Evolutionary conservation across 139 green algal species (phyloP), one percentile per base, ranked within the genome.

Genomic region (Picochlorum sp.): DNA sequence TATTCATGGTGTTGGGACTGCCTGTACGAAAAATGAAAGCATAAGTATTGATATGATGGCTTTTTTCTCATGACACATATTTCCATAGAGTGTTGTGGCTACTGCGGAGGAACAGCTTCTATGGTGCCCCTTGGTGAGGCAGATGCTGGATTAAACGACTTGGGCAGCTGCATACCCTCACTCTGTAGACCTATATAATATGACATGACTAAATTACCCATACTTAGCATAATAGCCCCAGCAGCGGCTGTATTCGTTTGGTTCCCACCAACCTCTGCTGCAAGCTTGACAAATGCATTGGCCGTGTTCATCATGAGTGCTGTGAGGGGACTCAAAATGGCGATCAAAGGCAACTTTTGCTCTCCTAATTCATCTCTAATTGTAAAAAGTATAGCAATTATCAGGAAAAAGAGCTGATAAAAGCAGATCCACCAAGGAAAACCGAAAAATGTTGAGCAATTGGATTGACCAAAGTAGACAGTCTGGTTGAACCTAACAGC

Each of bases 1-100:
- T 76, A 6, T 58, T 61, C 15, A 57, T 76, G 31, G 55, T 76
- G 26, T 58, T 76, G 34, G 34, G 34, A 41, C 34, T 41, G 7
- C 34, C 34, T 41, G 34, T 41, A 11, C 34, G 34, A 4, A 41
- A 41, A 11, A 30, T 30, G 28, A 30, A 30, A 30, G 26, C 26
- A 30, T 30, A 0, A 30, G 3, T 0, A 30, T 30, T 30, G 26
- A 6, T 30, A 30, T 30, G 26, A 30, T 30, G 26, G 6, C 2
- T 30, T 30, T 30, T 30, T 30, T 30, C n/a, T 30, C 26, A 30
- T 30, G 26, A 7, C 26, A 30, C 26, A 6, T 30, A 30, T 4
- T 30, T 30, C 28, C 28, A 30, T 30, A 30, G 28, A 30, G 28
- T 30, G 28, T 30, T 7, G 4, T 30, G 28, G 0, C 34, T 41